Base-by-base conservation (phyloP, 2,329 filamentous ascomycete species). In the Pseudogymnoascus sp. region DNA sequence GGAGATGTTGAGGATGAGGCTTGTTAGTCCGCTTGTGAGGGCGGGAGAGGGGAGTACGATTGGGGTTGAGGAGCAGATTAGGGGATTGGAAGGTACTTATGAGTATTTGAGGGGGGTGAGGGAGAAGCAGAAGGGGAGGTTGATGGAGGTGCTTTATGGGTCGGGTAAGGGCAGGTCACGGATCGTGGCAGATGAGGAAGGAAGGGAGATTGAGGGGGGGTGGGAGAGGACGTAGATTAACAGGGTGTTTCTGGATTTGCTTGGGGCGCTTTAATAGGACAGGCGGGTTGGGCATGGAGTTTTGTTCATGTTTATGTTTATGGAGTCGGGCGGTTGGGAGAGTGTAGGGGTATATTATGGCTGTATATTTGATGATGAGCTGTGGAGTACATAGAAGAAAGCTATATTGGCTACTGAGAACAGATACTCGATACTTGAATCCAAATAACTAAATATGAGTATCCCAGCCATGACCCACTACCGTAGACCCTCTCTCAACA, bases 51-150 rank as follows among this genome's bases (percentile, higher is more conserved):
- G 77, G 10, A 89, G 84, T 63, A 88, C 84, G 23, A 76, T 92
- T 15, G 85, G 85, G 30, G 79, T 96, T 15, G 89, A 92, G 63
- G 89, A 92, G 68, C 92, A 97, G 76, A 90, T 97, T 65, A 78
- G 79, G 45, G 91, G 92, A 3, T 73, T 97, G 18, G 86, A 90
- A 67, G 86, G 88, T 21, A 92, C 90, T 3, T 89, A 91, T 66
- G 80, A 81, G 10, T 89, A 95, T 70, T 78, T 97, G 8, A 86
- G 87, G 63, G 82, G 79, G 7, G 84, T 95, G 35, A 77, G 92
- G 38, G 82, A 89, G 64, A 81, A 81, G 65, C 92, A 96, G 75
- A 94, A 92, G 77, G 82, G 83, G 61, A 90, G 89, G 73, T 77
- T 94, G 66, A 84, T 94, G 81, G 86, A 92, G 74, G 83, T 88